Conservation (phyloP, 192 early-diverging fungal species). For the Mortierella alpina region DNA sequence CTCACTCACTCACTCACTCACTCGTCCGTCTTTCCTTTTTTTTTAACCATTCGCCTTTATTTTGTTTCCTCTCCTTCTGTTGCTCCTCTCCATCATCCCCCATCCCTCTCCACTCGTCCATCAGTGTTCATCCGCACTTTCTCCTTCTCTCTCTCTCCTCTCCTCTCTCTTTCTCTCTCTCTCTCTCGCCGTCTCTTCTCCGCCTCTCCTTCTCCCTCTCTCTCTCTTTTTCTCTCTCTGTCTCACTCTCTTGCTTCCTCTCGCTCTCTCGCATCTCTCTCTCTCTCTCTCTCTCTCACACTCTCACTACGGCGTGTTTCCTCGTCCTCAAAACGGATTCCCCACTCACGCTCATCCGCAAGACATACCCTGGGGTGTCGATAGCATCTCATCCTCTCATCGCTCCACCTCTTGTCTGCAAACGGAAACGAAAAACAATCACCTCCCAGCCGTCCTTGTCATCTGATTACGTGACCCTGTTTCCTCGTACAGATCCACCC, state of each 20-base stretch:
- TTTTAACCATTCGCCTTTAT: too few relatives aligned
- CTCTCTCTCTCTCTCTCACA: slow-evolving; percentile 1
- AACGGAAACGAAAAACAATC: neutral
- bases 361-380: neutral
- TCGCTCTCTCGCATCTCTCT: slow-evolving; percentile 7
- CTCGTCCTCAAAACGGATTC: neutral
- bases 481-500: too few relatives aligned
- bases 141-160: neutral
- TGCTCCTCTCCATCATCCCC: neutral
- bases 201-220: neutral
- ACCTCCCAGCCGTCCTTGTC: neutral
- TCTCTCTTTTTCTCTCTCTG: neutral
- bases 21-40: too few relatives aligned
- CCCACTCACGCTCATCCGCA: neutral
- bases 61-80: neutral
- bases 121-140: neutral
- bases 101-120: neutral
- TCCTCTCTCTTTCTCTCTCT: neutral
- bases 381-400: neutral
- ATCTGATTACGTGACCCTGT: too few relatives aligned
- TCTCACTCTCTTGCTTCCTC: neutral
- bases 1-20: too few relatives aligned
- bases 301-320: neutral
- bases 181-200: neutral
- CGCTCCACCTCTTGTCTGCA: slow-evolving; percentile 1